A percentile compares a stretch with the other conserved stretches of the same genome.
phyloP scores from a whole-genome alignment of 768 basidiomycete genomes.

The Dentipellis sp. region DNA sequence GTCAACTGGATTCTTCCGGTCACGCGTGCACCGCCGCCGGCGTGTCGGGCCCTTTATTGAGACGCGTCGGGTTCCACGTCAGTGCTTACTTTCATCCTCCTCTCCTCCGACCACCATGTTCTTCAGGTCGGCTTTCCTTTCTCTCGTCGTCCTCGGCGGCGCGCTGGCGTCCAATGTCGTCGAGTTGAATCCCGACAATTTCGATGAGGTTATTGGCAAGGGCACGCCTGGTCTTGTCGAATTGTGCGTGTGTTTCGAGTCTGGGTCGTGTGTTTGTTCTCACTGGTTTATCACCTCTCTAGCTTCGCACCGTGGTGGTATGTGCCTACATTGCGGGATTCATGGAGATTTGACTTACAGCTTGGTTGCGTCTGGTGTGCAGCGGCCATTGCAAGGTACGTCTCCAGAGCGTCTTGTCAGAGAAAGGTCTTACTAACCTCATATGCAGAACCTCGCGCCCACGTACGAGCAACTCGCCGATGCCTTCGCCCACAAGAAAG shows the following conservation, averaged over 20 bases:
- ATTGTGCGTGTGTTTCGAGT: conserved; percentile 53
- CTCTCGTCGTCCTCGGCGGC: conserved; percentile 43
- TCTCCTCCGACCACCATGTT: conserved; percentile 39
- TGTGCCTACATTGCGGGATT: conserved; percentile 15
- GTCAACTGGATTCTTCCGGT: too few relatives aligned
- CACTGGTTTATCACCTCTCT: neutral
- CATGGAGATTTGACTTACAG: neutral
- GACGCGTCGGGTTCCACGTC: conserved; percentile 6
- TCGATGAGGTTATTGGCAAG: conserved; percentile 65
- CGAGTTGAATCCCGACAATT: conserved; percentile 68
- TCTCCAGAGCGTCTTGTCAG: neutral
- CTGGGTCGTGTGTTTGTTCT: neutral
- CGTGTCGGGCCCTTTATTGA: neutral
- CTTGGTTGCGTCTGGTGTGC: neutral
- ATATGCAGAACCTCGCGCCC: conserved; percentile 72
- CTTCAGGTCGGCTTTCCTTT: conserved; percentile 44
- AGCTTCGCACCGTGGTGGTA: conserved; percentile 91
- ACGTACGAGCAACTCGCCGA: conserved; percentile 84
- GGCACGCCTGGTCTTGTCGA: conserved; percentile 83
- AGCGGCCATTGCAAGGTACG: conserved; percentile 85
- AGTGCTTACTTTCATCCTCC: neutral
- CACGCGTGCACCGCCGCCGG: neutral
- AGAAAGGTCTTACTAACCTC: neutral
- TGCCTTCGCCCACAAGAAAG: conserved; percentile 67
- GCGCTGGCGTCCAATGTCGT: conserved; percentile 75